Evolutionary conservation across 805 yeast genomes (phyloP), one percentile per base, ranked within the genome.

Genomic region (Vanderwaltozyma tropicalis): DNA sequence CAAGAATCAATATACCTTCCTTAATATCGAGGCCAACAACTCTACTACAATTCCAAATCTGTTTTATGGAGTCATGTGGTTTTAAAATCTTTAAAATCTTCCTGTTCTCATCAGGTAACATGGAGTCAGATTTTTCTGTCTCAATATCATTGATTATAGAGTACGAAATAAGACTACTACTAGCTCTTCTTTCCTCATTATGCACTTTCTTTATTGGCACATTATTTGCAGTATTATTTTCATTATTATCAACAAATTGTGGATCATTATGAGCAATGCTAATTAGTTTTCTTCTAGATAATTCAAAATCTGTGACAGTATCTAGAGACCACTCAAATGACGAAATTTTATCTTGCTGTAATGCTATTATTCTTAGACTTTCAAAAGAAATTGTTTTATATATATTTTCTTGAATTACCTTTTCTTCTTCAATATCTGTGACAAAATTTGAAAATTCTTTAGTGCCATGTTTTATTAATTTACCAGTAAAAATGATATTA

Each of bases 1-100:
- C 94, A 28, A 79, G 55, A 20, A 86, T 80, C 55, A 86, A 61
- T 28, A 86, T 66, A 13, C 89, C 83, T 50, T 85, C 94, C 14
- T 71, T 64, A 2, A 87, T 76, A 22, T 78, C 83, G n/a, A 86
- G 61, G 0, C 95, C 95, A 40, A 79, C 62, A 16, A 87, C 73
- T 34, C 77, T 75, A 38, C 88, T 75, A 1, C 82, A 76, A 53
- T 86, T 86, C 78, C 84, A 78, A 14, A 86, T 60, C 12, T 74
- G 73, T n/a, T 64, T 69, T 18, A 87, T 82, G 32, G 69, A 69
- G 53, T 86, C 96, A 13, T 82, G 82, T 36, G 74, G 69, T 46
- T 63, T 76, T 38, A 86, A 61, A 47, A 83, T 72, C 41, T 88
- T 68, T 16, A 85, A 60, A 1, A 86, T 80, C 49, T 79, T 80